Percentiles rank a stretch among this genome's conserved stretches.
These are phyloP conservation scores for Ustilago xerochloae DNA, from an alignment of 1,284 basidiomycete genomes.

Conservation along the genomic window DNA sequence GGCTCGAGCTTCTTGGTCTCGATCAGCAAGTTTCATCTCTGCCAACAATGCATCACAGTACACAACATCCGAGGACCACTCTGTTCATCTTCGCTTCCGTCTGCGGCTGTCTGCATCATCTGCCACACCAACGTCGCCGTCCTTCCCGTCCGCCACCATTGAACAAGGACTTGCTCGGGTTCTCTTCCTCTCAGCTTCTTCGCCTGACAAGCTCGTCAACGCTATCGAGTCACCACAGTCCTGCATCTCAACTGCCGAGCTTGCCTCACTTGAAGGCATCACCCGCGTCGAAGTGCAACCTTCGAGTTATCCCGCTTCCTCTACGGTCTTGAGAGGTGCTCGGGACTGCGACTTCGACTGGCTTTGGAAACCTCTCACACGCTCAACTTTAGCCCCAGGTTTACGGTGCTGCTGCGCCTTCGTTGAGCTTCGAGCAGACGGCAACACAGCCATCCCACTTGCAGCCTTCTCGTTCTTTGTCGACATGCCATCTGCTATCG, in stretches of 20 bases:
- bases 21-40: conserved; percentile 15
- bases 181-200: conserved; percentile 44
- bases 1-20: conserved; percentile 25
- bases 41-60: conserved; percentile 13
- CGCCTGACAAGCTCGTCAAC: conserved; percentile 13
- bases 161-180: conserved; percentile 13
- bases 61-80: conserved; percentile 13
- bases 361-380: conserved; percentile 35
- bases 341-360: conserved; percentile 52
- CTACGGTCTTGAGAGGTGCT: conserved; percentile 21
- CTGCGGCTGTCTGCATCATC: conserved; percentile 25
- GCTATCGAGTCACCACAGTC: conserved; percentile 27
- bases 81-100: conserved; percentile 26
- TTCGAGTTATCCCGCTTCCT: not conserved
- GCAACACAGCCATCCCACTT: conserved; percentile 16
- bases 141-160: not conserved
- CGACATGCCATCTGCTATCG: conserved; percentile 9
- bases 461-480: conserved; percentile 38
- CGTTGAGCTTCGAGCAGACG: conserved; percentile 31
- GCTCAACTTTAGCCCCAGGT: not conserved
- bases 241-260: conserved; percentile 18
- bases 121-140: conserved; percentile 14
- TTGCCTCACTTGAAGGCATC: conserved; percentile 47
- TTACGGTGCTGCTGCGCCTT: conserved; percentile 46
- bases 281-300: conserved; percentile 31